Percentiles rank a stretch among this genome's conserved stretches.
Conservation (phyloP, 192 early-diverging fungal species). For the Backusella psychrophila region DNA sequence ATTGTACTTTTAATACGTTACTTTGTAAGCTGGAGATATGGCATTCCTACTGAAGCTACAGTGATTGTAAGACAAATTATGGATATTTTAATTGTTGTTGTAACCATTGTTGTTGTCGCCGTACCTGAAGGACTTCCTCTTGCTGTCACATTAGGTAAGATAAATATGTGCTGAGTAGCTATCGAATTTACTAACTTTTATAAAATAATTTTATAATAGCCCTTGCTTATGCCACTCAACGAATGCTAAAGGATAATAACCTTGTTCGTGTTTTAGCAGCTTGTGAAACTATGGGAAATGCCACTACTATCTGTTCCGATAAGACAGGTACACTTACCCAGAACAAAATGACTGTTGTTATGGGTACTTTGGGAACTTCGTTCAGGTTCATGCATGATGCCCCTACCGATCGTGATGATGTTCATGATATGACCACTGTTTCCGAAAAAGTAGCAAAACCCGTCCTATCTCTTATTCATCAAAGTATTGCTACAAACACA, state of each 20-base stretch:
- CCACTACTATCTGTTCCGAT: conserved; percentile 98
- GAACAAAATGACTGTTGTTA: conserved; percentile 96
- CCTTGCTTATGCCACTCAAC: conserved; percentile 88
- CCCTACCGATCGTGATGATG: conserved; percentile 33
- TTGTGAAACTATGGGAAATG: conserved; percentile 99
- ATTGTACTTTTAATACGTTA: conserved; percentile 86
- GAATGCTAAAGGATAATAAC: conserved; percentile 98
- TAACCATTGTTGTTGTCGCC: conserved; percentile 96
- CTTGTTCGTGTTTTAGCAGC: conserved; percentile 93
- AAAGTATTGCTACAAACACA: conserved; percentile 81
- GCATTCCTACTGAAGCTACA: conserved; percentile 36
- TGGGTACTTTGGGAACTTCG: conserved; percentile 74
- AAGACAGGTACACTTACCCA: conserved; percentile 98
- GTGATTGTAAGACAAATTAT: conserved; percentile 63
- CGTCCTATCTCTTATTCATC: conserved; percentile 53
- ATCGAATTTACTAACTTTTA: neutral
- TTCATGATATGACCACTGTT: conserved; percentile 52
- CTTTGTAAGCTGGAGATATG: conserved; percentile 55
- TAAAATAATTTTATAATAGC: conserved; percentile 37
- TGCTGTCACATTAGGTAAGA: conserved; percentile 82
- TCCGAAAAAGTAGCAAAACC: conserved; percentile 36
- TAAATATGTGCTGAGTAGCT: neutral
- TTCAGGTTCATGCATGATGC: conserved; percentile 56
- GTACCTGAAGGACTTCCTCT: conserved; percentile 99
- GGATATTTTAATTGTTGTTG: conserved; percentile 83